Conservation (phyloP, 2,329 filamentous ascomycete genomes). For the Pyricularia grisea region DNA sequence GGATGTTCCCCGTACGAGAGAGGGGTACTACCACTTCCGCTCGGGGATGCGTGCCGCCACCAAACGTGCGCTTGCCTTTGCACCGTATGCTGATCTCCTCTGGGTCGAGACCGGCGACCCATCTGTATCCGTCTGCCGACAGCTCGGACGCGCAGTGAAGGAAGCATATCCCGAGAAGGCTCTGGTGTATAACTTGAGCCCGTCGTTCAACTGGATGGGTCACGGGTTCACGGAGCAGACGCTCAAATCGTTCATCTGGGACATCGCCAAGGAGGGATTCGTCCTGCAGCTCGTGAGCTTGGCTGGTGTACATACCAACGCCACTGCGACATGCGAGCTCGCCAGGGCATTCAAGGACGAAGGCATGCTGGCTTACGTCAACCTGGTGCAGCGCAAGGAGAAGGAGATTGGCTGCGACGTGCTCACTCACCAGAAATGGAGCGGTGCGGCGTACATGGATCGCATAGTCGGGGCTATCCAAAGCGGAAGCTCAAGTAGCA, state of each 20-base stretch:
- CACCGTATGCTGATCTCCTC: constrained; percentile 84
- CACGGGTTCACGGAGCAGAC: constrained; percentile 81
- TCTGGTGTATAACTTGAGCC: constrained; percentile 91
- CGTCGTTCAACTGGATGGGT: constrained; percentile 97
- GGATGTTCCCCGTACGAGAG: constrained; percentile 85
- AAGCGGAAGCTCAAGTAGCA: constrained; percentile 80
- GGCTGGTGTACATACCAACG: constrained; percentile 57
- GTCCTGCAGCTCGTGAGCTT: constrained; percentile 59
- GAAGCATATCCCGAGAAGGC: constrained; percentile 66
- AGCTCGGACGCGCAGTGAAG: constrained; percentile 70
- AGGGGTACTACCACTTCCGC: constrained; percentile 87
- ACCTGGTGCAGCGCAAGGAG: constrained; percentile 79
- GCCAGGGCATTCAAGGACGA: constrained; percentile 76
- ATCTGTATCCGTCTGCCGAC: constrained; percentile 64
- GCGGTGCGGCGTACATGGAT: constrained; percentile 63
- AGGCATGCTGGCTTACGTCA: constrained; percentile 97
- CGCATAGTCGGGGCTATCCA: constrained; percentile 85
- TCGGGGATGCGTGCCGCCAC: constrained; percentile 79
- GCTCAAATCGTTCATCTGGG: constrained; percentile 91
- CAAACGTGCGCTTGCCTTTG: constrained; percentile 87
- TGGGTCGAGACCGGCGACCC: constrained; percentile 97
- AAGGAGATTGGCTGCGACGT: constrained; percentile 88
- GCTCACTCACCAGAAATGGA: constrained; percentile 90
- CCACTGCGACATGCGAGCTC: constrained; percentile 61
- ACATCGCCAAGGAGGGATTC: constrained; percentile 82